Evolutionary conservation across 768 basidiomycete species (phyloP).

Genomic region (Omphalotus guepiniiformis): DNA sequence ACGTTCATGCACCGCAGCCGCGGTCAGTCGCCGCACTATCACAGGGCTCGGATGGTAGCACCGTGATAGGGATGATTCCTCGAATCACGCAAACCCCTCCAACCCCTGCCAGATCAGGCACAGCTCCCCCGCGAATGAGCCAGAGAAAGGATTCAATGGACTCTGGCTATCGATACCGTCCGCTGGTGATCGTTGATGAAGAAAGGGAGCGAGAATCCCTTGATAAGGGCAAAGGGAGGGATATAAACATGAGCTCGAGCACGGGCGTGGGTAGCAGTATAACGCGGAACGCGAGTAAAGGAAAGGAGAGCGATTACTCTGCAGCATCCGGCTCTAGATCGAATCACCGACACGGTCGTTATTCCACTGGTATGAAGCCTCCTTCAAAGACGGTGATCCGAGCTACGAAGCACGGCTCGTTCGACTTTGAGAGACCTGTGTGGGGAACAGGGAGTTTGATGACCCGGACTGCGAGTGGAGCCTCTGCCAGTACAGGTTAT

Average conservation of each 20-base stretch:
- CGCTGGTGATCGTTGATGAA: slow-evolving; percentile 34
- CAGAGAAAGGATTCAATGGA: slow-evolving; percentile 31
- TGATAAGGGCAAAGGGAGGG: slow-evolving; percentile 10
- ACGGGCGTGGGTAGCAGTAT: slow-evolving; percentile 7
- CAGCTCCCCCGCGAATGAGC: slow-evolving; percentile 17
- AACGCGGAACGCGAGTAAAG: slow-evolving; percentile 13
- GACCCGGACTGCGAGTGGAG: slow-evolving; percentile 9
- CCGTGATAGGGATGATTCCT: too few species aligned
- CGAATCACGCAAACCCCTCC: slow-evolving; percentile 32
- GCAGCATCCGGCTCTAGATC: slow-evolving; percentile 1
- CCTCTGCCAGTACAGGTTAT: slow-evolving; percentile 6
- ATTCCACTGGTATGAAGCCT: slow-evolving; percentile 1
- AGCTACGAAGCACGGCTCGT: slow-evolving; percentile 63
- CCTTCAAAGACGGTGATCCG: slow-evolving; percentile 29
- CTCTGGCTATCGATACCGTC: slow-evolving; percentile 32
- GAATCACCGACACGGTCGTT: background rate
- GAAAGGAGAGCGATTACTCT: slow-evolving; percentile 10
- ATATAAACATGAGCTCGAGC: slow-evolving; percentile 18
- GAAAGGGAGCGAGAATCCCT: slow-evolving; percentile 19
- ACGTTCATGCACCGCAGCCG: slow-evolving; percentile 7
- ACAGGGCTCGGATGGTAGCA: background rate
- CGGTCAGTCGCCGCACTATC: background rate
- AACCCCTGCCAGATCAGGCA: slow-evolving; percentile 27
- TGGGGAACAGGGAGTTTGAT: slow-evolving; percentile 31
- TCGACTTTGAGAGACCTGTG: slow-evolving; percentile 72